phyloP scores from a whole-genome alignment of 129 eudicot species.

The Glebionis coronaria region DNA sequence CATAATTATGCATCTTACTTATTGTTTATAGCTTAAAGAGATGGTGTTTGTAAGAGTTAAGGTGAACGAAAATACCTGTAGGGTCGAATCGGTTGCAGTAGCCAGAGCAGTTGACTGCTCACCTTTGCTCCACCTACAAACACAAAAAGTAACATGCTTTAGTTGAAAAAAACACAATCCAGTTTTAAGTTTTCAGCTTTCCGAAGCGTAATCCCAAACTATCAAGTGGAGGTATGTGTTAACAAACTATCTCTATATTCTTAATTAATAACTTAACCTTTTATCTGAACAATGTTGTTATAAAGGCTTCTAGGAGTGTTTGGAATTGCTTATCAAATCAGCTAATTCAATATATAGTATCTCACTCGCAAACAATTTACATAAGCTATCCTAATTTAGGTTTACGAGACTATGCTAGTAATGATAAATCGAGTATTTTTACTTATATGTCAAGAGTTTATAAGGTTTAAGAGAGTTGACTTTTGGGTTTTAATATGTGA shows the following conservation, averaged over 20 bases:
- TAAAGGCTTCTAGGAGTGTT: neutral
- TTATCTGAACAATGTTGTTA: neutral
- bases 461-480: too few species aligned
- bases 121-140: constrained; percentile 88
- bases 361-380: too few species aligned
- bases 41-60: constrained; percentile 1
- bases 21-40: neutral
- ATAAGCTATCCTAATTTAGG: too few species aligned
- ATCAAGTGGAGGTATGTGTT: neutral
- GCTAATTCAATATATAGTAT: neutral
- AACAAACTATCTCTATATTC: neutral
- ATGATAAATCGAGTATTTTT: too few species aligned
- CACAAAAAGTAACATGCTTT: constrained; percentile 3
- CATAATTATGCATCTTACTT: constrained; percentile 3
- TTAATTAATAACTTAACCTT: neutral
- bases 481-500: too few species aligned
- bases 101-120: constrained; percentile 89
- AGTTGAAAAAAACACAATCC: neutral
- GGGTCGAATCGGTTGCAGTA: constrained; percentile 68
- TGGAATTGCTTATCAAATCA: neutral
- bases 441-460: too few species aligned
- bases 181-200: neutral
- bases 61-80: constrained; percentile 44
- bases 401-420: too few species aligned
- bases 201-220: constrained; percentile 4